Evolutionary conservation across 768 basidiomycete genomes (phyloP).

Genomic region (Gautieria morchelliformis): DNA sequence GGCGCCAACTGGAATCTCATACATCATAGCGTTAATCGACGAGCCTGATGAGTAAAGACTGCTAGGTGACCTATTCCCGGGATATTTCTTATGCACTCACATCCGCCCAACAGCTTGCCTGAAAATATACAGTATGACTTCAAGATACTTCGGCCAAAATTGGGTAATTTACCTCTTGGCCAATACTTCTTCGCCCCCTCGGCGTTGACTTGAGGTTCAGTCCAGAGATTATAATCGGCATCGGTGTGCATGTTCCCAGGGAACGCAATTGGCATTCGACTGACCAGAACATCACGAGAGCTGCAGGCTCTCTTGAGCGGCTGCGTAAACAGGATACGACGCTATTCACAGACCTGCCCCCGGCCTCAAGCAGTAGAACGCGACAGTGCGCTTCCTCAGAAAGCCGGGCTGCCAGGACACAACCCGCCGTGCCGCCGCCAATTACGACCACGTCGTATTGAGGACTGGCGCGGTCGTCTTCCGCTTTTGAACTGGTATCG

Average conservation of each 20-base stretch:
- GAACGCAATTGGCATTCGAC: conserved; percentile 1
- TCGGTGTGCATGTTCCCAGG: neutral
- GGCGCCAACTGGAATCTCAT: neutral
- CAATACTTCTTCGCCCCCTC: conserved; percentile 2
- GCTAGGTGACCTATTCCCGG: neutral
- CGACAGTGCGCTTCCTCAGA: conserved; percentile 31
- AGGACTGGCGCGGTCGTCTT: conserved; percentile 10
- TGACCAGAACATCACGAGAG: neutral
- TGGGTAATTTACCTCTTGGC: conserved; percentile 2
- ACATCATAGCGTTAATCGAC: conserved; percentile 11
- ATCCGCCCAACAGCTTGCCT: conserved; percentile 9
- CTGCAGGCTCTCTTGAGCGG: neutral
- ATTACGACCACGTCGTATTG: conserved; percentile 28
- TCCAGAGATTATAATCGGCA: conserved; percentile 1
- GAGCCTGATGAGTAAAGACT: neutral
- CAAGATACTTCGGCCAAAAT: neutral
- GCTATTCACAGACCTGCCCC: conserved; percentile 16
- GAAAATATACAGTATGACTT: neutral
- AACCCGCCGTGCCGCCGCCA: conserved; percentile 36
- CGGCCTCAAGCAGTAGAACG: conserved; percentile 27
- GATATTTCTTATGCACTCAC: neutral
- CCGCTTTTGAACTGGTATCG: neutral
- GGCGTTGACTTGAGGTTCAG: conserved; percentile 2
- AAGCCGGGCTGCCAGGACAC: conserved; percentile 35
- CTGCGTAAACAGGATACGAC: neutral